Conservation (phyloP, 805 yeast genomes). For the Hanseniaspora pseudoguilliermondii region DNA sequence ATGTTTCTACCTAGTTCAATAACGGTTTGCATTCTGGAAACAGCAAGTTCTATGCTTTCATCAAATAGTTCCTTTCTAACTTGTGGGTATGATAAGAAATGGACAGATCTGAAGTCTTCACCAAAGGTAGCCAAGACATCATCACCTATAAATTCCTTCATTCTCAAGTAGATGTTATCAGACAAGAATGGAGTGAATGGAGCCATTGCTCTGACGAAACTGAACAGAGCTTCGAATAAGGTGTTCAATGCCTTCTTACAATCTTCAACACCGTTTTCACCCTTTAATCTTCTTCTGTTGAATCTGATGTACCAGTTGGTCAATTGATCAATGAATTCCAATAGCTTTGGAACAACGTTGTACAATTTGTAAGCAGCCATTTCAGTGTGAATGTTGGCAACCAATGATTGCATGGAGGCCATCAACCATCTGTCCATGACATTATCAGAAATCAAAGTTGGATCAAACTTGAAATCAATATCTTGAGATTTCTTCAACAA, state of each 20-base stretch:
- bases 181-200: conserved; percentile 96
- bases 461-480: conserved; percentile 60
- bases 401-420: conserved; percentile 89
- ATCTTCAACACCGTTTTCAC: conserved; percentile 76
- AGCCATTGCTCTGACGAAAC: conserved; percentile 90
- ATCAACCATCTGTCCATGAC: conserved; percentile 97
- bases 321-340: conserved; percentile 79
- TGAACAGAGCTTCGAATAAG: conserved; percentile 76
- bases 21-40: conserved; percentile 90
- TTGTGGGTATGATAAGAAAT: conserved; percentile 81
- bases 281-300: conserved; percentile 95
- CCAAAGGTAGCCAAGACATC: conserved; percentile 41
- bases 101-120: conserved; percentile 70
- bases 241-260: conserved; percentile 81
- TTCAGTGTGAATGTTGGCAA: conserved; percentile 74
- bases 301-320: conserved; percentile 98
- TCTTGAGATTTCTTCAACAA: conserved; percentile 64
- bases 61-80: conserved; percentile 73
- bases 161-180: conserved; percentile 72
- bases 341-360: conserved; percentile 88
- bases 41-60: conserved; percentile 73
- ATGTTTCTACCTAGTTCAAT: conserved; percentile 92
- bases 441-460: conserved; percentile 51
- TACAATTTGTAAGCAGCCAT: conserved; percentile 83
- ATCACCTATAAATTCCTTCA: conserved; percentile 49